Percentiles rank a stretch among this genome's conserved stretches.
Conservation (phyloP, 805 yeast genomes). For the Myxozyma lipomycoides region DNA sequence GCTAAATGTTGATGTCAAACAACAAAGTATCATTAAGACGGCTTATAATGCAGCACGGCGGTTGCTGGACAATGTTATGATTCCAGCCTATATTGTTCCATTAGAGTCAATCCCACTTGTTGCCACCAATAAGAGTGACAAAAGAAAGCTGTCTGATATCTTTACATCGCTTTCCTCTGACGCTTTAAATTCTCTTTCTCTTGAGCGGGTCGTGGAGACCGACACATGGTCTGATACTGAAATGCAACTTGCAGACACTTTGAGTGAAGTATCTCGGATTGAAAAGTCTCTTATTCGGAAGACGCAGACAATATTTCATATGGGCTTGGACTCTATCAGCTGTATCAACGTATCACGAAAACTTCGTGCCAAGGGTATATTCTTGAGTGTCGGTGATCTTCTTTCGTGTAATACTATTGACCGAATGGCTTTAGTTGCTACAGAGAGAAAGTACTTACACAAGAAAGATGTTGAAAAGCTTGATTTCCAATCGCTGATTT, state of each 20-base stretch:
- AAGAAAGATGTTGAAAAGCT: background rate
- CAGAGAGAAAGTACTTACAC: background rate
- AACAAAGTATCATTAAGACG: background rate
- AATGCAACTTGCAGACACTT: conserved; percentile 1
- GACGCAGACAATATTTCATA: conserved; percentile 14
- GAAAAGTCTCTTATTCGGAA: conserved; percentile 3
- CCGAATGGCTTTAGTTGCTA: conserved; percentile 4
- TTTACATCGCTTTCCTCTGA: background rate
- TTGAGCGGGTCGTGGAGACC: background rate
- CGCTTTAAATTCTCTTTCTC: background rate
- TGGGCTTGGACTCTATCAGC: conserved; percentile 32
- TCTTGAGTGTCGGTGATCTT: conserved; percentile 23
- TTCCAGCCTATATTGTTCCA: conserved; percentile 16
- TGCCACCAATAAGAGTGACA: conserved; percentile 7
- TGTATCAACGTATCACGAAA: conserved; percentile 24
- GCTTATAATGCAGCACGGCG: background rate
- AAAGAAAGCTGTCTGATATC: background rate
- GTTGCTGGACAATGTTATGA: background rate
- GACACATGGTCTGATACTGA: conserved; percentile 10
- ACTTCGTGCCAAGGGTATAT: conserved; percentile 11
- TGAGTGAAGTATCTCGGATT: conserved; percentile 11
- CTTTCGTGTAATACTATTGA: conserved; percentile 12
- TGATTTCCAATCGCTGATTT: background rate
- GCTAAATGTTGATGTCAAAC: background rate
- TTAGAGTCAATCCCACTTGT: conserved; percentile 1